phyloP scores from a whole-genome alignment of 176 grass and related monocot species.

The Eragrostis curvula region DNA sequence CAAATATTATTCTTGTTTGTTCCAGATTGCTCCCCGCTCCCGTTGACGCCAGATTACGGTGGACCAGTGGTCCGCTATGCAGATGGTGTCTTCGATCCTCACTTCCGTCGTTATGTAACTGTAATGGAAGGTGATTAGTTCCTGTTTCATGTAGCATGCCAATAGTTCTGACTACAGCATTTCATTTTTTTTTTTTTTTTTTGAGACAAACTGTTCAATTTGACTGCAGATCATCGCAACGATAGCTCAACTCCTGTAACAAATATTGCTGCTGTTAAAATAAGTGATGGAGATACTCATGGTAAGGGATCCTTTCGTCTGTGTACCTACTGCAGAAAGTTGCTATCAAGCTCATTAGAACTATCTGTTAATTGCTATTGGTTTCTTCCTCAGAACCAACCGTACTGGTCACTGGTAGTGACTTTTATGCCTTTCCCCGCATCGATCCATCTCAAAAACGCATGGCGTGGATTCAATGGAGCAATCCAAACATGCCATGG shows the following conservation, averaged over 20 bases:
- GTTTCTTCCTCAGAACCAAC: conserved; percentile 59
- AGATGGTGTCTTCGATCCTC: conserved; percentile 78
- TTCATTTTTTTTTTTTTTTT: neutral
- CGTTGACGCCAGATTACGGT: conserved; percentile 62
- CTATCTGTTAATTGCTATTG: neutral
- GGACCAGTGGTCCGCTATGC: conserved; percentile 59
- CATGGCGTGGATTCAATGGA: conserved; percentile 90
- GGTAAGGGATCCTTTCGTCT: conserved; percentile 48
- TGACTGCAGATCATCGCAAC: conserved; percentile 62
- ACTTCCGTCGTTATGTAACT: conserved; percentile 76
- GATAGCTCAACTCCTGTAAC: conserved; percentile 57
- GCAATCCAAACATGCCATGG: conserved; percentile 78
- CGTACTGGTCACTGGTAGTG: conserved; percentile 63
- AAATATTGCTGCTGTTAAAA: conserved; percentile 54
- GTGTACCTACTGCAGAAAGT: neutral
- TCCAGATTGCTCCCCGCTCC: conserved; percentile 50
- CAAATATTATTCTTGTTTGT: conserved; percentile 2
- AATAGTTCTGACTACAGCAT: neutral
- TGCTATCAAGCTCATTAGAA: neutral
- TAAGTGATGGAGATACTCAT: conserved; percentile 41
- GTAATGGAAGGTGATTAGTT: conserved; percentile 82
- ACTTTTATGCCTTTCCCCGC: conserved; percentile 90
- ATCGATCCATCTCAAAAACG: conserved; percentile 66
- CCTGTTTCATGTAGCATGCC: conserved; percentile 9
- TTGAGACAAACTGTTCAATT: neutral